These are phyloP conservation scores for Cercospora brassicicola DNA, from an alignment of 2,329 filamentous ascomycete species.

Conservation along the genomic window DNA sequence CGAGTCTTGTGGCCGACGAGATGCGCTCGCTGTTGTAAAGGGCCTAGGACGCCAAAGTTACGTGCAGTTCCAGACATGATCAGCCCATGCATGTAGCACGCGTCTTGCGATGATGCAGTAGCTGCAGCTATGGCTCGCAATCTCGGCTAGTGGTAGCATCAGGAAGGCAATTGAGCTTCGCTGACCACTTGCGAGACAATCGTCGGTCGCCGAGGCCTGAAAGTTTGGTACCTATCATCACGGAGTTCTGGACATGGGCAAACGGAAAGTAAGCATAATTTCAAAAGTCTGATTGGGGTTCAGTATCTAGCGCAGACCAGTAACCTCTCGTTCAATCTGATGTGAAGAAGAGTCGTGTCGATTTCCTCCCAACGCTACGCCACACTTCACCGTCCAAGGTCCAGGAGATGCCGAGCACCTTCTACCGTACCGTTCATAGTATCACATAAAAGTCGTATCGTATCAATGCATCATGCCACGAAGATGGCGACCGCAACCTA, in stretches of 20 bases:
- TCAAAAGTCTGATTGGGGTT: neutral
- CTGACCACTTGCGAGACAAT: conserved; percentile 1
- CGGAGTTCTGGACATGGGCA: neutral
- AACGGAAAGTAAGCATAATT: neutral
- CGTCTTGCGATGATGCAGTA: neutral
- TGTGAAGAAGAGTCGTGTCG: conserved; percentile 7
- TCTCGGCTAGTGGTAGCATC: neutral
- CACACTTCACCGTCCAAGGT: neutral
- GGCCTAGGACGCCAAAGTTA: neutral
- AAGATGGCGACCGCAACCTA: neutral
- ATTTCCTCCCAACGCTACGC: neutral
- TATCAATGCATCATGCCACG: neutral
- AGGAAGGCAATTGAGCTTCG: neutral
- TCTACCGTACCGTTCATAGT: conserved; percentile 10
- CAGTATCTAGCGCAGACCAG: neutral
- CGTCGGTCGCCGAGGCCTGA: neutral
- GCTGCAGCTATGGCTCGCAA: neutral
- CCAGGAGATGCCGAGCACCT: conserved; percentile 11
- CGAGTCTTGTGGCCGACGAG: neutral
- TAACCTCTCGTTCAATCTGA: neutral
- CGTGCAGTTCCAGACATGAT: neutral
- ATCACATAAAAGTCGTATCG: conserved; percentile 14
- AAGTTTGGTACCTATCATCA: neutral
- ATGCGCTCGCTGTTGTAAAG: neutral
- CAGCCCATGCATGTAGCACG: neutral